Base-by-base conservation (phyloP, 441 rosid species). In the Pelargonium cotyledonis region DNA sequence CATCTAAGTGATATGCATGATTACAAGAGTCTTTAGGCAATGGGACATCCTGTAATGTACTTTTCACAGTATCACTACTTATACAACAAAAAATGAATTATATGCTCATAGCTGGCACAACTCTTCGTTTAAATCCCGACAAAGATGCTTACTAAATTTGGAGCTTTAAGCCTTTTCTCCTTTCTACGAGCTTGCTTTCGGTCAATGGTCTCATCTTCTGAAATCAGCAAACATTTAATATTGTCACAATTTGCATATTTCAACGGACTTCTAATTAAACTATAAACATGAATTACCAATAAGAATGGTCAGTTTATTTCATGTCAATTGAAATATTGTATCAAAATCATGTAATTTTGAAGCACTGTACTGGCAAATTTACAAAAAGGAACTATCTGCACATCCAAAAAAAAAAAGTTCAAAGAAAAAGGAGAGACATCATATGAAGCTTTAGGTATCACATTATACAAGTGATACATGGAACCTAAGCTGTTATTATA, bases 171-270 rank as follows among this genome's bases (percentile, higher is more conserved):
- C 68, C 86, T 80, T 78, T 80, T 90, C 74, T 85, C 80, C 79
- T 74, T 92, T 78, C 87, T 71, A 53, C 79, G 75, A 14, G 80
- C 65, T 46, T 79, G 86, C 84, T 83, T 90, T 61, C 61, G 69
- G 66, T 78, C 85, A 70, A 73, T 73, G 3, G 49, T 35, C 72
- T 85, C 92, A 62, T 90, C 94, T 71, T 89, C 97, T 92, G 85
- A 55, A 74, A 73, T 18, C 40, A 65, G 53, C 15, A 44, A 41
- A 60, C 16, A 16, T 58, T 57, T 40, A 63, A n/a, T 8, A 66
- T 12, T 10, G 12, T 70, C 41, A 70, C n/a, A 21, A 11, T 44
- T 40, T 10, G 58, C 26, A 47, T 21, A 21, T 40, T 16, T 6
- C 12, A 16, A 58, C 16, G 51, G 15, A 21, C 18, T 64, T 26